A percentile compares a stretch with the other conserved stretches of the same genome.
phyloP scores from a whole-genome alignment of 2,329 filamentous ascomycete genomes.

The Fusarium sp. region DNA sequence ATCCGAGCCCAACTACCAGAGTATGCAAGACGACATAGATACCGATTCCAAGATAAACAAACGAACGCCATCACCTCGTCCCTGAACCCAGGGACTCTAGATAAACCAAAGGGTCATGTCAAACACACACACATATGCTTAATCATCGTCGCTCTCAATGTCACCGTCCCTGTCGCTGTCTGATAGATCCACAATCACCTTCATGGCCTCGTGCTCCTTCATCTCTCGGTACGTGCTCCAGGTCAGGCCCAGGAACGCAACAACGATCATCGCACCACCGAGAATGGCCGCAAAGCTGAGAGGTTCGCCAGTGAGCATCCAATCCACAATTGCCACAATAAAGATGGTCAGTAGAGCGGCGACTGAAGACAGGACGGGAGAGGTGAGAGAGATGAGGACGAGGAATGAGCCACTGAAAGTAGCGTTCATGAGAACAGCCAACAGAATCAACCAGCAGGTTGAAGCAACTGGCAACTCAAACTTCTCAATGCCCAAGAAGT shows the following conservation, averaged over 20 bases:
- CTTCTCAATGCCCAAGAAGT: slow-evolving; percentile 79
- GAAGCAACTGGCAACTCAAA: slow-evolving; percentile 85
- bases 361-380: slow-evolving; percentile 90
- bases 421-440: slow-evolving; percentile 88
- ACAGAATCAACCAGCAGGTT: slow-evolving; percentile 81
- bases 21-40: slow-evolving; percentile 9
- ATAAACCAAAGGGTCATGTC: slow-evolving; percentile 4
- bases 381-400: slow-evolving; percentile 91
- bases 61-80: slow-evolving; percentile 2
- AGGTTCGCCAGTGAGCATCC: slow-evolving; percentile 82
- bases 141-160: slow-evolving; percentile 47
- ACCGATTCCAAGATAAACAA: slow-evolving; percentile 10
- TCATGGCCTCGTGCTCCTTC: slow-evolving; percentile 80
- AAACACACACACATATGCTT: slow-evolving; percentile 1
- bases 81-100: not conserved
- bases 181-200: slow-evolving; percentile 56
- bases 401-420: slow-evolving; percentile 94
- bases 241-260: slow-evolving; percentile 86
- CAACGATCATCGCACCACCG: slow-evolving; percentile 88
- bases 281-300: slow-evolving; percentile 79
- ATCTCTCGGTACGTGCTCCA: slow-evolving; percentile 96
- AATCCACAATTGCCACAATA: slow-evolving; percentile 92
- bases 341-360: slow-evolving; percentile 96
- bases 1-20: slow-evolving; percentile 11
- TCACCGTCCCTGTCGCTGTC: slow-evolving; percentile 61